Base-by-base conservation (phyloP, 2,329 filamentous ascomycete genomes). In the Monilinia laxa region DNA sequence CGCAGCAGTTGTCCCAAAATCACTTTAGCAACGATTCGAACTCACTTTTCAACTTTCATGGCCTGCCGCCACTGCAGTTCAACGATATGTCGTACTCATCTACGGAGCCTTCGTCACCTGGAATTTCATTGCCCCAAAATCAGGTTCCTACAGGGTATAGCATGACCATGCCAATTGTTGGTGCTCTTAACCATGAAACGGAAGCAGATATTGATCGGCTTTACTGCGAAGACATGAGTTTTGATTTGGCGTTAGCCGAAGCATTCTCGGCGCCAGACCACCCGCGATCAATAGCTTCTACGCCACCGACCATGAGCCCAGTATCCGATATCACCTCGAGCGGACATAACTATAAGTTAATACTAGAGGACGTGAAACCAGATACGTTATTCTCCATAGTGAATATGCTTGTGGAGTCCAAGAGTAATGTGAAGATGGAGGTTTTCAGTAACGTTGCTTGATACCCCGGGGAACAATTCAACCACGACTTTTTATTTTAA, bases 341-440 rank as follows among this genome's bases (percentile, higher is more conserved):
- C 11, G 53, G 58, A 51, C 45, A 62, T 40, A 51, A 62, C 16
- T 62, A 62, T 31, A 62, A 62, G 45, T 20, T 62, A 31, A 62
- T 62, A 62, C 58, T 62, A 35, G 58, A 62, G 31, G 58, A 62
- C 51, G 58, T 62, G 45, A 62, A 51, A 45, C 58, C 58, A 18
- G 58, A 62, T 25, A 62, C 58, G 1, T 51, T 62, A 45, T 62
- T 62, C 31, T 62, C 58, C 28, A 62, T 62, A 12, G 58, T 62
- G 4, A 62, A 62, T 31, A 62, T 62, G 58, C 58, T 62, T 62
- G 45, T 62, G 45, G 58, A 62, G n/a, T 62, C 58, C n/a, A 62
- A 45, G 58, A 62, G 58, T 51, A 52, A 62, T 51, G 58, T 62
- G 45, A 62, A 62, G 58, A 62, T 62, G 58, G 58, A 62, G 31